Conservation (phyloP, 345 rosid species). For the Boechera stricta region DNA sequence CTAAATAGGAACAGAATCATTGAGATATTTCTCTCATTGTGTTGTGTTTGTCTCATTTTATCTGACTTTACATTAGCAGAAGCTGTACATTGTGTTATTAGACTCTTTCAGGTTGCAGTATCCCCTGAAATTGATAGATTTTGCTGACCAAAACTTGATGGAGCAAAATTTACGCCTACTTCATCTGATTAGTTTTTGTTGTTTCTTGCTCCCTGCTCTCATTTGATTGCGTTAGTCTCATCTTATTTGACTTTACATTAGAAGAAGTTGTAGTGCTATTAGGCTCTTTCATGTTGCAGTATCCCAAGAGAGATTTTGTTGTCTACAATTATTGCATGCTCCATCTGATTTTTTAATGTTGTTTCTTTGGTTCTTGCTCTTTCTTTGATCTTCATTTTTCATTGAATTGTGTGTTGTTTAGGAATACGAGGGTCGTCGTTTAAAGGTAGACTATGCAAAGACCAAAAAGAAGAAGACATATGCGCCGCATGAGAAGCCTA, state of each 20-base stretch:
- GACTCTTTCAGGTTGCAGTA: neutral
- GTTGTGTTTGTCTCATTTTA: neutral
- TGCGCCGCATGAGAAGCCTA: conserved; percentile 49
- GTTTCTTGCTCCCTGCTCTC: neutral
- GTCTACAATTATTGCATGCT: neutral
- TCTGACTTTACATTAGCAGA: neutral
- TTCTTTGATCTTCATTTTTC: conserved; percentile 23
- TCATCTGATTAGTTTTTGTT: neutral
- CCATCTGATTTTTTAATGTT: neutral
- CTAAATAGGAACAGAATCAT: neutral
- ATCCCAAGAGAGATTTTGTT: neutral
- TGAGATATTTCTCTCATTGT: neutral
- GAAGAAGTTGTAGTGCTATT: neutral
- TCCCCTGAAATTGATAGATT: neutral
- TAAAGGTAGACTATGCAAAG: conserved; percentile 68
- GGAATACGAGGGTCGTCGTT: conserved; percentile 75
- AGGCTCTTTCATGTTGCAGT: conserved; percentile 4
- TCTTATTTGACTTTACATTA: neutral
- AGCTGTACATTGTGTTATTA: conserved; percentile 19
- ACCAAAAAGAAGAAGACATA: conserved; percentile 57
- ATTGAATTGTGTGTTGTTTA: conserved; percentile 34
- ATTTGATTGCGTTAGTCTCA: neutral
- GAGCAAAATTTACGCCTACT: neutral
- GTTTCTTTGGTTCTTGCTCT: neutral
- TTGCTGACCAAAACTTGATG: neutral